Conservation (phyloP, 352 stramenopile species). For the Phytophthora colocasiae region DNA sequence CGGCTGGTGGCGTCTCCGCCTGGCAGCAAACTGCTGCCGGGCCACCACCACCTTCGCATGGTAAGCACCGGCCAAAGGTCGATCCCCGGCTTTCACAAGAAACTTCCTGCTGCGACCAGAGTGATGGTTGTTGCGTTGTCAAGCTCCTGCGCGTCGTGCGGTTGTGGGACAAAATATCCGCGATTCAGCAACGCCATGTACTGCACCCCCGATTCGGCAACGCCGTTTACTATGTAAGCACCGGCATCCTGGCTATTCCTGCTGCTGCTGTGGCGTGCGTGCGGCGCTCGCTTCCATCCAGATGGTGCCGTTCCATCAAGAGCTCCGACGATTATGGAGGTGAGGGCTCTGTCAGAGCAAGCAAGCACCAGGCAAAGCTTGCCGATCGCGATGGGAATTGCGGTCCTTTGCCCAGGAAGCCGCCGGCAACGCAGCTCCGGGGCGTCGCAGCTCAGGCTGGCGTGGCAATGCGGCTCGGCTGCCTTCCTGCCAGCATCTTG, state of each 20-base stretch:
- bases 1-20: constrained; percentile 7
- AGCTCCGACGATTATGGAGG: constrained; percentile 5
- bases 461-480: constrained; percentile 10
- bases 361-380: background rate
- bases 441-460: constrained; percentile 30
- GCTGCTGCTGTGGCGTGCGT: constrained; percentile 13
- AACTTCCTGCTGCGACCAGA: constrained; percentile 34
- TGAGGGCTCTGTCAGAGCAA: background rate
- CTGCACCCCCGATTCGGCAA: background rate
- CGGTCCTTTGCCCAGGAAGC: constrained; percentile 13
- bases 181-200: constrained; percentile 27
- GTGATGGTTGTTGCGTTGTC: constrained; percentile 57
- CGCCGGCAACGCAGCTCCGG: constrained; percentile 13
- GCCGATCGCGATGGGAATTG: constrained; percentile 12
- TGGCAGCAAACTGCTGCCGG: background rate
- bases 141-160: constrained; percentile 30
- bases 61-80: background rate
- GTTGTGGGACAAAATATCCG: constrained; percentile 35
- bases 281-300: constrained; percentile 29
- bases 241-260: background rate
- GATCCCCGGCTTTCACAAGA: constrained; percentile 36
- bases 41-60: background rate
- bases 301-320: constrained; percentile 20
- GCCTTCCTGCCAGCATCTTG: constrained; percentile 23
- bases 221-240: too few relatives aligned